phyloP scores from a whole-genome alignment of 495 filamentous ascomycete species.

The Penicillium dipodomyicola region DNA sequence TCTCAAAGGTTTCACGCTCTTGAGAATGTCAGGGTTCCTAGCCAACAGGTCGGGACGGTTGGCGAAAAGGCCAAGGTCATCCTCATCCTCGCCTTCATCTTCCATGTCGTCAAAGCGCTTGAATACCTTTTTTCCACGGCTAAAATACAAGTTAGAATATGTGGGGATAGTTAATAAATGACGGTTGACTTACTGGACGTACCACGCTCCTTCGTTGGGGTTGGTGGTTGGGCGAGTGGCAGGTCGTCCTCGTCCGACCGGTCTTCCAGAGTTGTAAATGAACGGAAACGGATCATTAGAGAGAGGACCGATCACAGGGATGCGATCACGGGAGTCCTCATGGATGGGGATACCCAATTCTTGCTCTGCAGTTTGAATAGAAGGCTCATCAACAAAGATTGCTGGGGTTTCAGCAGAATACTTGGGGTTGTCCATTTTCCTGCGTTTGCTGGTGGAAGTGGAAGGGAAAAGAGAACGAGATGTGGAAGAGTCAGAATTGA shows the following conservation, averaged over 20 bases:
- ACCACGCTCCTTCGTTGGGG: constrained; percentile 76
- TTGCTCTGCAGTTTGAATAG: constrained; percentile 26
- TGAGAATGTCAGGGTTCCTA: constrained; percentile 25
- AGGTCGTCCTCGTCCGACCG: constrained; percentile 2
- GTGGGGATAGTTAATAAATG: neutral
- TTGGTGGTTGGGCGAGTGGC: constrained; percentile 20
- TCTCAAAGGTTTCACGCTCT: constrained; percentile 55
- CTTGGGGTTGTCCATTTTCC: constrained; percentile 35
- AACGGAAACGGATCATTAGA: constrained; percentile 76
- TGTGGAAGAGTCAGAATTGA: constrained; percentile 58
- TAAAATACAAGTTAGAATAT: constrained; percentile 41
- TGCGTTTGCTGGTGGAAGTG: constrained; percentile 38
- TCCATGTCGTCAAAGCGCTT: constrained; percentile 52
- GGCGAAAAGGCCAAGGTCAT: constrained; percentile 44
- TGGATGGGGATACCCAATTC: constrained; percentile 65
- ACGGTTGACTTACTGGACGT: constrained; percentile 71
- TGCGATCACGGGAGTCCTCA: constrained; percentile 83
- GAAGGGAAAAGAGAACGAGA: constrained; percentile 76
- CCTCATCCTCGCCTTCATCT: constrained; percentile 46
- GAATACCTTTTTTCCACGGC: constrained; percentile 89
- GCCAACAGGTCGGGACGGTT: constrained; percentile 40
- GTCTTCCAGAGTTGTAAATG: constrained; percentile 36
- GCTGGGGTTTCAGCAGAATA: constrained; percentile 42
- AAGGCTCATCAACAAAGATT: constrained; percentile 29
- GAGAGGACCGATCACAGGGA: constrained; percentile 66